phyloP scores from a whole-genome alignment of 495 filamentous ascomycete genomes.

The Articulospora tetracladia region DNA sequence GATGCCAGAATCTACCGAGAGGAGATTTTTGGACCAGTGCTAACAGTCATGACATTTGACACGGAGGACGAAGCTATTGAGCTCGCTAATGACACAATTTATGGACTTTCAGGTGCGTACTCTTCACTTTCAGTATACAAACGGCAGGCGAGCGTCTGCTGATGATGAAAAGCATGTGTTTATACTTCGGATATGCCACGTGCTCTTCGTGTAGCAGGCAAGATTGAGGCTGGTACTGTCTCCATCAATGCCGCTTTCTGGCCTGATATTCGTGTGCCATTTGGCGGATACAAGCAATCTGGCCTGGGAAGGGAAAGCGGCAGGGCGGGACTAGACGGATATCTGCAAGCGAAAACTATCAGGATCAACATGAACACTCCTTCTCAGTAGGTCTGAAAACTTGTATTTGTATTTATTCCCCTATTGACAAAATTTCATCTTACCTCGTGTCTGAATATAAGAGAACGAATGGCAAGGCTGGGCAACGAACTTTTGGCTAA shows the following conservation, averaged over 20 bases:
- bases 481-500: too few relatives aligned
- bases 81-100: constrained; percentile 75
- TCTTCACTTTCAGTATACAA: too few relatives aligned
- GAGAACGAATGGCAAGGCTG: too few relatives aligned
- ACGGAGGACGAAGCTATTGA: constrained; percentile 64
- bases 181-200: constrained; percentile 75
- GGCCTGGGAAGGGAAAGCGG: constrained; percentile 12
- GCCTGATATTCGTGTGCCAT: constrained; percentile 1
- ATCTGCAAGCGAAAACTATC: neutral
- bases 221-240: constrained; percentile 75
- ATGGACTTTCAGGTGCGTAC: constrained; percentile 56
- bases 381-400: too few relatives aligned
- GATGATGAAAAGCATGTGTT: constrained; percentile 34
- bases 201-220: constrained; percentile 69
- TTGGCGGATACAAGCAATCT: constrained; percentile 18
- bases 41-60: constrained; percentile 44
- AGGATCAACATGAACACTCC: neutral
- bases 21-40: constrained; percentile 53
- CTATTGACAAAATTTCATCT: too few relatives aligned
- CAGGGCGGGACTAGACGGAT: constrained; percentile 2
- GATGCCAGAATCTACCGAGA: constrained; percentile 42
- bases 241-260: constrained; percentile 66
- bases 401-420: too few relatives aligned
- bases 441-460: too few relatives aligned
- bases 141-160: too few relatives aligned